A percentile compares a stretch with the other conserved stretches of the same genome.
Conservation (phyloP, 306 rosid species). For the Prunus mongolica region DNA sequence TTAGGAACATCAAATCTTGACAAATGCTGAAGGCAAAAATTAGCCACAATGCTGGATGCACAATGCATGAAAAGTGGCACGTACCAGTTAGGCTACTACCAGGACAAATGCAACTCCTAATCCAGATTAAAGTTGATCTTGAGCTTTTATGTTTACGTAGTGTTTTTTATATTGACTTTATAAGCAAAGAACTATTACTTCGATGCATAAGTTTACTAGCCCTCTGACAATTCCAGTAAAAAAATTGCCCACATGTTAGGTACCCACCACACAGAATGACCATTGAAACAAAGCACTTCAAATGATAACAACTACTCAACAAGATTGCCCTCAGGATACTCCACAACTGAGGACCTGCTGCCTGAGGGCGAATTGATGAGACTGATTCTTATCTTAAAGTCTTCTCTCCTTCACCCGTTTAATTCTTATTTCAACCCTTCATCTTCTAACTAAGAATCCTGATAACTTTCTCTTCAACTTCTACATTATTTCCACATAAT, state of each 20-base stretch:
- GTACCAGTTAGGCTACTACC: background rate
- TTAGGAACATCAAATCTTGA: background rate
- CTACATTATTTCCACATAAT: background rate
- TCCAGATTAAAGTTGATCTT: no score
- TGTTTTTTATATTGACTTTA: no score
- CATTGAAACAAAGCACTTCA: background rate
- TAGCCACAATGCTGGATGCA: background rate
- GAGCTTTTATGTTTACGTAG: background rate
- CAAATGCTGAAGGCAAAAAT: background rate
- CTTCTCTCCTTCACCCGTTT: background rate
- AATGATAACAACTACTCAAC: background rate
- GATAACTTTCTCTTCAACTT: background rate
- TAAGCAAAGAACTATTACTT: background rate
- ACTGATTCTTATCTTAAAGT: background rate
- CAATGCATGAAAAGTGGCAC: background rate
- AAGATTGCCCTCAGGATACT: background rate
- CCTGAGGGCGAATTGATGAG: background rate
- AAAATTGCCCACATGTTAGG: background rate
- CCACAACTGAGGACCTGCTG: background rate
- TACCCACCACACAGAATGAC: background rate
- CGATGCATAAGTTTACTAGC: background rate
- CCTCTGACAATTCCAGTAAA: background rate
- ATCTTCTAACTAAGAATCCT: background rate
- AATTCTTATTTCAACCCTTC: background rate
- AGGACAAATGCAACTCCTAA: background rate